These are phyloP conservation scores for Candida railenensis DNA, from an alignment of 805 yeast species.

Conservation along the genomic window DNA sequence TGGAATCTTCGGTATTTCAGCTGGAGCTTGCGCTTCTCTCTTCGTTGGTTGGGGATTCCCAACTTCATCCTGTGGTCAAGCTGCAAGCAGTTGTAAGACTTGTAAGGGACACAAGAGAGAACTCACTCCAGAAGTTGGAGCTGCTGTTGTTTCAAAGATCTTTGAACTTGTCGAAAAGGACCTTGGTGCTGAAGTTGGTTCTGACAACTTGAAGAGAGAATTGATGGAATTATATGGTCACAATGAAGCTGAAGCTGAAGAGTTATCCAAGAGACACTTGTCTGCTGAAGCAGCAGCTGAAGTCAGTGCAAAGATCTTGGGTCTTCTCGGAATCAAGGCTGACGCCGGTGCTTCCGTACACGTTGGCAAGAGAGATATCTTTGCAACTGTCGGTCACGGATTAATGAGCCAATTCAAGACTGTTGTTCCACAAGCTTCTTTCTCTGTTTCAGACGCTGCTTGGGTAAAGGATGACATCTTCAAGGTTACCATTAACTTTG, in stretches of 20 bases:
- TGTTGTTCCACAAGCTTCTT: slow-evolving; percentile 21
- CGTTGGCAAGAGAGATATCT: slow-evolving; percentile 8
- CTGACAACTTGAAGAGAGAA: slow-evolving; percentile 2
- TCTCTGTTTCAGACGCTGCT: slow-evolving; percentile 22
- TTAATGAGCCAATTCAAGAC: slow-evolving; percentile 8
- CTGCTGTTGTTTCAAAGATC: slow-evolving; percentile 8
- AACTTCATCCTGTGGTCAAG: slow-evolving; percentile 1
- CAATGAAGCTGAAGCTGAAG: slow-evolving; percentile 3
- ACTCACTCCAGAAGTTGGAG: slow-evolving; percentile 8
- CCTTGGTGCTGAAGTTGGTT: slow-evolving; percentile 7
- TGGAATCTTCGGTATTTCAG: slow-evolving; percentile 1
- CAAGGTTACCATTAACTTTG: slow-evolving; percentile 22
- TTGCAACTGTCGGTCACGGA: slow-evolving; percentile 8
- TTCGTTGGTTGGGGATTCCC: slow-evolving; percentile 4
- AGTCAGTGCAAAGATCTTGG: slow-evolving; percentile 9
- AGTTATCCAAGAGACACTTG: slow-evolving; percentile 9
- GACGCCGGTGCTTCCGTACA: slow-evolving; percentile 9
- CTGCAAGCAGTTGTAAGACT: background rate
- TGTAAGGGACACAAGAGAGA: slow-evolving; percentile 10
- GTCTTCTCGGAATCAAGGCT: slow-evolving; percentile 8
- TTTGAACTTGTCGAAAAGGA: slow-evolving; percentile 8
- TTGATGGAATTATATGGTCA: background rate
- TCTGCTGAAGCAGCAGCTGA: slow-evolving; percentile 9
- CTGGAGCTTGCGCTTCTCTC: background rate
- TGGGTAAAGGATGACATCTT: slow-evolving; percentile 16